Conservation (phyloP, 371 early-diverging fungal genomes). For the Cokeromyces recurvatus region DNA sequence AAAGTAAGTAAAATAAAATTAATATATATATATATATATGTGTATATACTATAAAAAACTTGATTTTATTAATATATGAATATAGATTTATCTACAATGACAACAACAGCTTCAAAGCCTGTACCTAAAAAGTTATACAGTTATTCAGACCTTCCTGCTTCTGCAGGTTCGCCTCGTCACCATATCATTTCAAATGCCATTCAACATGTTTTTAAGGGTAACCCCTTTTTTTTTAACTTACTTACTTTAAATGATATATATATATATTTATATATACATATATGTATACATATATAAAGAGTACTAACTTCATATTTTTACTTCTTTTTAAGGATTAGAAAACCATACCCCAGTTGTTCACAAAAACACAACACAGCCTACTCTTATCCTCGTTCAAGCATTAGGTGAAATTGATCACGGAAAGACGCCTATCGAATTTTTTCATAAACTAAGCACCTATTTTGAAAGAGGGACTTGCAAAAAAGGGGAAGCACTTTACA, state of each 20-base stretch:
- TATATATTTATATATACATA: too few species aligned
- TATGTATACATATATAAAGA: too few species aligned
- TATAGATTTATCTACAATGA: too few species aligned
- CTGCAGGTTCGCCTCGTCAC: slow-evolving; percentile 33
- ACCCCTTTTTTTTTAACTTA: too few species aligned
- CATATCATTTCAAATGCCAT: slow-evolving; percentile 33
- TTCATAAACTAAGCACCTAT: slow-evolving; percentile 52
- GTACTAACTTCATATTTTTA: neutral
- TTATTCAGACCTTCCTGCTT: slow-evolving; percentile 10
- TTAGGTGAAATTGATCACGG: slow-evolving; percentile 51
- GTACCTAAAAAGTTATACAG: too few species aligned
- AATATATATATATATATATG: too few species aligned
- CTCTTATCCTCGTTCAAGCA: slow-evolving; percentile 62
- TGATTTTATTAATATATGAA: too few species aligned
- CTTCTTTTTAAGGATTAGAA: slow-evolving; percentile 5
- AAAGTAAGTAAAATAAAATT: slow-evolving; percentile 9
- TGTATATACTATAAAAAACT: too few species aligned
- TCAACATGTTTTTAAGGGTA: slow-evolving; percentile 35
- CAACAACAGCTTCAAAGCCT: neutral
- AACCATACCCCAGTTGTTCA: slow-evolving; percentile 18
- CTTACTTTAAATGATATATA: too few species aligned
- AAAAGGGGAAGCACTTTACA: slow-evolving; percentile 60
- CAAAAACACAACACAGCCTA: slow-evolving; percentile 45
- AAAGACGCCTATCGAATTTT: slow-evolving; percentile 45
- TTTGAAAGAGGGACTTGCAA: slow-evolving; percentile 55